Evolutionary conservation across 2,329 filamentous ascomycete species (phyloP), one percentile per base, ranked within the genome.

Genomic region (Xylaria sp.): DNA sequence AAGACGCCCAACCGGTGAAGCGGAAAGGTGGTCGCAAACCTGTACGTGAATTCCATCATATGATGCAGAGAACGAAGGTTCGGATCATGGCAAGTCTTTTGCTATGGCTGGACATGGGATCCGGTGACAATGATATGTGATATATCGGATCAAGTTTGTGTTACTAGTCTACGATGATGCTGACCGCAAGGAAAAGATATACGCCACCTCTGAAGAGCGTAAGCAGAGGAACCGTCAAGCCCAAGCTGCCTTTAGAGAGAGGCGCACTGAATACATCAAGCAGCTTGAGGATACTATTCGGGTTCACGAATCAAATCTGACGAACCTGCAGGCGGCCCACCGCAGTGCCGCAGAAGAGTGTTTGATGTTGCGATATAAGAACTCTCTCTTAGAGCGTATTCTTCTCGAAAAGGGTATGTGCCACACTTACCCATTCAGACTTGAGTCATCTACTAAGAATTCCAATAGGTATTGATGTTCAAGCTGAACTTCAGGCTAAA

Each of bases 181-280:
- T 75, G 60, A 76, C 73, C 20, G 10, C 13, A 28, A 33, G 59
- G 49, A 48, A 69, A 74, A 97, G 95, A 97, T 97, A 72, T 99
- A 99, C 86, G 96, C 96, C 63, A 99, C 96, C 42, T 98, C 96
- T 11, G 96, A 99, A 81, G 96, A 99, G 83, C 91, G 96, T 77
- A 98, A 99, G 84, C 96, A 98, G 83, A 90, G 96, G 73, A 99
- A 99, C 79, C 87, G 96, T 75, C 96, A 98, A 84, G 96, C 96
- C 57, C 96, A 99, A 83, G 96, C 96, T 64, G 96, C 96, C 66
- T 99, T 99, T 78, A 91, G 96, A 75, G 96, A 99, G 83, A 92
- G 96, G 73, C 91, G 96, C 67, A 98, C 95, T 64, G 96, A 99
- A 84, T 99, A 99, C 81, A 99, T 99, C 84, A 98, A 98, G 84